Percentiles rank a stretch among this genome's conserved stretches.
Evolutionary conservation across 2,329 filamentous ascomycete genomes (phyloP).

Genomic region (Penicillium freii): DNA sequence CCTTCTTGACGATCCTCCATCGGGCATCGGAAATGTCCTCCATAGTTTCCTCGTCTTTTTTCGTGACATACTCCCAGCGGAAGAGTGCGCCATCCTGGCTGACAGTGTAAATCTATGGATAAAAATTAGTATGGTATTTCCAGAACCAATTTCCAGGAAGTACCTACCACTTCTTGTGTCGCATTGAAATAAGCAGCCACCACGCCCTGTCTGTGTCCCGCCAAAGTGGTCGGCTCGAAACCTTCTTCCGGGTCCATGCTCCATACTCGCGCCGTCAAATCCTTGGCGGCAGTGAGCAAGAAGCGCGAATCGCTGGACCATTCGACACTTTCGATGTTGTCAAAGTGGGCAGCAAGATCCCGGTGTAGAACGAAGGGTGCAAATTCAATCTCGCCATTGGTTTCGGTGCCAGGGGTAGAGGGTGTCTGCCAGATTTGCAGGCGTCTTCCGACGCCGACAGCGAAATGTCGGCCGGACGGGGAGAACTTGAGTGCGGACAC

Average conservation of each 20-base stretch:
- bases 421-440: conserved; percentile 97
- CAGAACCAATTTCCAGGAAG: background rate
- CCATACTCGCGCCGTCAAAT: conserved; percentile 92
- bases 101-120: conserved; percentile 73
- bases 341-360: conserved; percentile 83
- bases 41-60: conserved; percentile 60
- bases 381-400: conserved; percentile 83
- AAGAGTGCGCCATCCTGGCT: conserved; percentile 98
- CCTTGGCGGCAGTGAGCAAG: conserved; percentile 87
- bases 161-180: conserved; percentile 72
- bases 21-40: conserved; percentile 67
- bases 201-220: conserved; percentile 86
- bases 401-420: conserved; percentile 76
- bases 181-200: conserved; percentile 96
- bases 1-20: conserved; percentile 86
- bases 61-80: conserved; percentile 77
- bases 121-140: conserved; percentile 13
- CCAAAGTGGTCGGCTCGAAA: conserved; percentile 84
- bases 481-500: conserved; percentile 86
- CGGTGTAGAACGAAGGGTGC: conserved; percentile 90
- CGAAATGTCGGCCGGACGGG: conserved; percentile 86
- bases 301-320: conserved; percentile 97
- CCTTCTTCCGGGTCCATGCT: conserved; percentile 82
- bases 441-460: conserved; percentile 78
- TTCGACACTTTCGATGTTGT: conserved; percentile 78